Conservation (phyloP, 495 filamentous ascomycete genomes). For the Amniculicola lignicola region DNA sequence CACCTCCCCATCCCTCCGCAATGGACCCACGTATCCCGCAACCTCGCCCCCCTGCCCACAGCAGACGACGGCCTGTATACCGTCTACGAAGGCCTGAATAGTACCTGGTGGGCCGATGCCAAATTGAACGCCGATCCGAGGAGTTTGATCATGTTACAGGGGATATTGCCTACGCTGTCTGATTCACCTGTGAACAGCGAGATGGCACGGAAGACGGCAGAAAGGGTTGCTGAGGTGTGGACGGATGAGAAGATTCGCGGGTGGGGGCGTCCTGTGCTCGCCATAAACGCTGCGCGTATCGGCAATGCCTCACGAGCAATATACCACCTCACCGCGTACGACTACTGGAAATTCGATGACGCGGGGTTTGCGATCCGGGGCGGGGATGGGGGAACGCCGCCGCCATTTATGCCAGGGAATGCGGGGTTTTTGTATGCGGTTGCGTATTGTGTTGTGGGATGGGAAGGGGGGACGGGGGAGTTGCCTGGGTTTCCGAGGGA, state of each 20-base stretch:
- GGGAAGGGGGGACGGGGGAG: conserved; percentile 47
- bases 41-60: conserved; percentile 47
- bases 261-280: conserved; percentile 51
- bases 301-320: conserved; percentile 46
- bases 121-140: conserved; percentile 42
- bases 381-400: conserved; percentile 49
- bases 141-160: conserved; percentile 16
- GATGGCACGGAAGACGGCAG: conserved; percentile 43
- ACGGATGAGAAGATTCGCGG: conserved; percentile 47
- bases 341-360: conserved; percentile 49
- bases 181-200: neutral
- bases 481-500: conserved; percentile 36
- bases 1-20: conserved; percentile 32
- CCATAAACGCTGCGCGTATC: conserved; percentile 50
- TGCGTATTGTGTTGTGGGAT: conserved; percentile 28
- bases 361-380: conserved; percentile 46
- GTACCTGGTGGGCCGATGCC: conserved; percentile 48
- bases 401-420: conserved; percentile 53
- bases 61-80: conserved; percentile 44
- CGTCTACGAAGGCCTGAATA: conserved; percentile 50
- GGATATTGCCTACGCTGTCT: neutral
- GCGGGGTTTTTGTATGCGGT: conserved; percentile 48
- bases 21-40: conserved; percentile 45
- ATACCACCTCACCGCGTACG: conserved; percentile 45
- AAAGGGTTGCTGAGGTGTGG: conserved; percentile 45